These are phyloP conservation scores for Trametes sp. DNA, from an alignment of 1,284 basidiomycete species.

Conservation along the genomic window DNA sequence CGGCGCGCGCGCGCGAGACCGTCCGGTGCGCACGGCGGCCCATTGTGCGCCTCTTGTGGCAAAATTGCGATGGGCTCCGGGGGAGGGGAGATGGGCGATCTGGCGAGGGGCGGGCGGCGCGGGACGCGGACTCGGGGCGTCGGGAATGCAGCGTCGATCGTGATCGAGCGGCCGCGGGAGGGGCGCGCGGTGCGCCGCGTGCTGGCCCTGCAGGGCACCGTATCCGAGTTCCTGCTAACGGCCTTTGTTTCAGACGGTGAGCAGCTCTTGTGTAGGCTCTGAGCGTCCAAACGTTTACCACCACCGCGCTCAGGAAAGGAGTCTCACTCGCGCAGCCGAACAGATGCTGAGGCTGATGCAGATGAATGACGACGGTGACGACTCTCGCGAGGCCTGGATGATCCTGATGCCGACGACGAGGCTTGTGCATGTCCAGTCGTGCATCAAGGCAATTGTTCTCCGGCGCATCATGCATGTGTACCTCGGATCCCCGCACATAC, in stretches of 20 bases:
- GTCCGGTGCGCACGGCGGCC: neutral
- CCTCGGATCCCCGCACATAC: too few species aligned
- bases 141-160: slow-evolving; percentile 4
- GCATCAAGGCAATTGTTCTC: slow-evolving; percentile 13
- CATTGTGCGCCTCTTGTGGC: slow-evolving; percentile 16
- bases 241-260: too few species aligned
- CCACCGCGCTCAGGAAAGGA: neutral
- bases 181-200: neutral
- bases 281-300: too few species aligned
- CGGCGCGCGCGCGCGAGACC: neutral
- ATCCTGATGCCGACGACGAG: neutral
- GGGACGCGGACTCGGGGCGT: neutral
- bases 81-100: neutral
- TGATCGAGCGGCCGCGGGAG: slow-evolving; percentile 3
- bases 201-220: too few species aligned
- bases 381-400: too few species aligned
- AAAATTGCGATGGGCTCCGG: slow-evolving; percentile 1
- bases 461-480: neutral
- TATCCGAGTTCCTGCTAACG: too few species aligned
- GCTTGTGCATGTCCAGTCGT: neutral
- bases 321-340: neutral
- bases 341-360: neutral
- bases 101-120: neutral
- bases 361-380: neutral
- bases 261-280: too few species aligned